These are phyloP conservation scores for Phytopythium chamaehyphon DNA, from an alignment of 352 stramenopile species.

Conservation along the genomic window DNA sequence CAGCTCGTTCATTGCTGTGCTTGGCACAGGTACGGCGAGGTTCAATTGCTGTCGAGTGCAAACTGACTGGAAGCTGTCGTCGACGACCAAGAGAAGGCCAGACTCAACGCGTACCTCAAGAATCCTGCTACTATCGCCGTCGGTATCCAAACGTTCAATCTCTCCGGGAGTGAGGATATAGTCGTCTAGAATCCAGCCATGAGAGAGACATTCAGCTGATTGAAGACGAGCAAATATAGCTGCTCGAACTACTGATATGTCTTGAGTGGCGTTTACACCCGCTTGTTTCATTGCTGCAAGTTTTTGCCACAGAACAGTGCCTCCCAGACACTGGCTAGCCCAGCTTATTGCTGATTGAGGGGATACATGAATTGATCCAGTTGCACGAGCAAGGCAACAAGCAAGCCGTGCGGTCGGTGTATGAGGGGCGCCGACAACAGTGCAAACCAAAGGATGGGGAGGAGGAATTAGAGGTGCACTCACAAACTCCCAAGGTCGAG, in stretches of 20 bases:
- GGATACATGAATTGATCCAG: slow-evolving; percentile 47
- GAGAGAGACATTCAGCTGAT: slow-evolving; percentile 49
- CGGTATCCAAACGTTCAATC: slow-evolving; percentile 4
- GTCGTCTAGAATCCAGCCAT: slow-evolving; percentile 63
- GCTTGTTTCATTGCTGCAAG: slow-evolving; percentile 8
- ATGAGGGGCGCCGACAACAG: slow-evolving; percentile 29
- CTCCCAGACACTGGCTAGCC: slow-evolving; percentile 51
- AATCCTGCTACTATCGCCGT: not conserved
- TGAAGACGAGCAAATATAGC: slow-evolving; percentile 41
- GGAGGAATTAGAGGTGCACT: slow-evolving; percentile 8
- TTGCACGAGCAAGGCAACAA: slow-evolving; percentile 15
- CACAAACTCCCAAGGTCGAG: slow-evolving; percentile 2
- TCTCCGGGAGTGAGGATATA: slow-evolving; percentile 30
- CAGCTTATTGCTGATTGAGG: slow-evolving; percentile 42
- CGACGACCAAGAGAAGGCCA: slow-evolving; percentile 46
- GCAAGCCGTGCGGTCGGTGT: slow-evolving; percentile 34
- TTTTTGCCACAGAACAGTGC: slow-evolving; percentile 20
- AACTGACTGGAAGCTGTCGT: slow-evolving; percentile 24
- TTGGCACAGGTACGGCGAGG: not conserved
- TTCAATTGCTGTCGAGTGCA: slow-evolving; percentile 17
- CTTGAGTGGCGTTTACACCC: slow-evolving; percentile 11
- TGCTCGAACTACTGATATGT: slow-evolving; percentile 21
- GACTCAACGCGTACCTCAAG: slow-evolving; percentile 25
- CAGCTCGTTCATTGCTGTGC: not conserved
- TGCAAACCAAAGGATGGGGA: slow-evolving; percentile 27